Percentiles rank a stretch among this genome's conserved stretches.
These are phyloP conservation scores for Paramyrothecium roridum DNA, from an alignment of 2,329 filamentous ascomycete genomes.

Conservation along the genomic window DNA sequence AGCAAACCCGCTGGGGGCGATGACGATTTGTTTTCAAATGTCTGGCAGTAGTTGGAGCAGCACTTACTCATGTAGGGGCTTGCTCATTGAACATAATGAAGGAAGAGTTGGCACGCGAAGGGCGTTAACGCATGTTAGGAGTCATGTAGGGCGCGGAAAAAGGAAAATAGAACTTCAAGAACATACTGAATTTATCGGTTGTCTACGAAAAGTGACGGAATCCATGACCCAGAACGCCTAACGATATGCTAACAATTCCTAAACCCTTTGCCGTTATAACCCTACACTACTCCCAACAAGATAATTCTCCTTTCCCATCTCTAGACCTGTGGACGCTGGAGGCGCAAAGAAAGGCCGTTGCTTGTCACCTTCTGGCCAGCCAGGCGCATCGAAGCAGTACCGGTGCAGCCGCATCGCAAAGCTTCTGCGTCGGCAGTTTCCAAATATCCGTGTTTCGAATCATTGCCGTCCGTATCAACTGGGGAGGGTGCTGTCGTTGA, in stretches of 20 bases:
- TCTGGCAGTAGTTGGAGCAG: conserved; percentile 67
- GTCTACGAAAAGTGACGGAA: neutral
- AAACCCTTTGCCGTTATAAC: neutral
- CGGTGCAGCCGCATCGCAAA: too few relatives aligned
- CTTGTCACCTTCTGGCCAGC: too few relatives aligned
- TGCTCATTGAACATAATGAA: conserved; percentile 18
- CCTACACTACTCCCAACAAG: neutral
- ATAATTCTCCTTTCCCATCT: too few relatives aligned
- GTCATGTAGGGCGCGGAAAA: conserved; percentile 23
- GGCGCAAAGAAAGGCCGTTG: too few relatives aligned
- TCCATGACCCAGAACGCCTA: neutral
- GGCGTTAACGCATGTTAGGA: conserved; percentile 30
- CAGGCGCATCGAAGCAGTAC: too few relatives aligned
- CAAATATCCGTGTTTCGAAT: too few relatives aligned
- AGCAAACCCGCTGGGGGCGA: conserved; percentile 58
- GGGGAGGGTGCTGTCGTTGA: neutral
- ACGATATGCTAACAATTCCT: neutral
- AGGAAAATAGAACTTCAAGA: conserved; percentile 5
- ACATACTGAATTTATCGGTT: neutral
- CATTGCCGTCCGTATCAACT: neutral
- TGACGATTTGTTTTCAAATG: conserved; percentile 93
- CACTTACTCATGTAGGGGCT: neutral
- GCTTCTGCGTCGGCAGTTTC: too few relatives aligned
- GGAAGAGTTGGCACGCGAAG: conserved; percentile 21
- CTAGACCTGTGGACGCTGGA: too few relatives aligned